A percentile compares a stretch with the other conserved stretches of the same genome.
Evolutionary conservation across 148 eudicot genomes (phyloP).

Genomic region (Cornus florida): DNA sequence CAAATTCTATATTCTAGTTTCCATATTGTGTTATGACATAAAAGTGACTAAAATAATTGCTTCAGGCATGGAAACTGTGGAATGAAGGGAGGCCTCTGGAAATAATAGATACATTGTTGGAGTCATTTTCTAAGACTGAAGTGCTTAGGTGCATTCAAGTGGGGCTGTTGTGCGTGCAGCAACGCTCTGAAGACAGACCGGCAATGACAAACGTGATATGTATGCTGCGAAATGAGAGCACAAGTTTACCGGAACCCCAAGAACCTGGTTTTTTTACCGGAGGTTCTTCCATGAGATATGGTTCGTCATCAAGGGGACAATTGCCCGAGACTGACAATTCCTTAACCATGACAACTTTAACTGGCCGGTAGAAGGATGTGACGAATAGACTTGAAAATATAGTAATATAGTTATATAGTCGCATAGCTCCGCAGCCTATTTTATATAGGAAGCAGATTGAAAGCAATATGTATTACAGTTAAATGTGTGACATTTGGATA

Average conservation of each 20-base stretch:
- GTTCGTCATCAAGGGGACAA: background rate
- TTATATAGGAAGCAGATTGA: too few relatives aligned
- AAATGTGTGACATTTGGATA: too few relatives aligned
- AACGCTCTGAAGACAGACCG: slow-evolving; percentile 12
- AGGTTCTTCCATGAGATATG: background rate
- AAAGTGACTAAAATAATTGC: background rate
- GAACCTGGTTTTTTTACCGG: slow-evolving; percentile 17
- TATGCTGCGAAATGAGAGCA: slow-evolving; percentile 9
- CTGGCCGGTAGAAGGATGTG: slow-evolving; percentile 13
- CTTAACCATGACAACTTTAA: slow-evolving; percentile 21
- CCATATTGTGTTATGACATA: background rate
- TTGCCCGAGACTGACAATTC: background rate
- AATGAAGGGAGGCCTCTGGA: slow-evolving; percentile 16
- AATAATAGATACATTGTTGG: slow-evolving; percentile 17
- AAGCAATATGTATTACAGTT: too few relatives aligned
- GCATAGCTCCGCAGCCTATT: too few relatives aligned
- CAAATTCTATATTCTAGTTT: background rate
- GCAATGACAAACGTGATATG: slow-evolving; percentile 14
- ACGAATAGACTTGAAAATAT: too few relatives aligned
- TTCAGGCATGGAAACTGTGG: slow-evolving; percentile 26
- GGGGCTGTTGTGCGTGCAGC: slow-evolving; percentile 20
- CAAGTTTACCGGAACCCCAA: slow-evolving; percentile 7
- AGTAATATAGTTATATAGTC: too few relatives aligned
- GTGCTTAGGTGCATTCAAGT: slow-evolving; percentile 17
- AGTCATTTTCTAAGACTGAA: slow-evolving; percentile 7